These are phyloP conservation scores for Eustoma russellianum DNA, from an alignment of 257 asterid genomes.

Conservation along the genomic window DNA sequence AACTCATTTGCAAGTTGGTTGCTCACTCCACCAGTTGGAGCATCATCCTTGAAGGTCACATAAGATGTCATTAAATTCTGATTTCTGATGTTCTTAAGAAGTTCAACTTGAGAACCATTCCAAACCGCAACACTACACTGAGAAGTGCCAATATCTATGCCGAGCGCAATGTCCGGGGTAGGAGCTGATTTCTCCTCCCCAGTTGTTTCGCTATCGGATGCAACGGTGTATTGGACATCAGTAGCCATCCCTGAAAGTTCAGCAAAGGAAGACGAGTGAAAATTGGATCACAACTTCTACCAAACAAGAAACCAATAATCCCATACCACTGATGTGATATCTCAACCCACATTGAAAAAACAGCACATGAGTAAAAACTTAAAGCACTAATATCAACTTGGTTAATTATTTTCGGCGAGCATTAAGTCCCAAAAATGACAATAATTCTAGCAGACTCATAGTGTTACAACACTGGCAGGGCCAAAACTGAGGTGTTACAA, in stretches of 20 bases:
- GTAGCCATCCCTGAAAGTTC: slow-evolving; percentile 48
- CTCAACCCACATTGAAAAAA: too few relatives aligned
- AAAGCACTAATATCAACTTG: too few relatives aligned
- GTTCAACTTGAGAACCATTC: slow-evolving; percentile 65
- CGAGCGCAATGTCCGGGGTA: slow-evolving; percentile 54
- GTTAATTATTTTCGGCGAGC: too few relatives aligned
- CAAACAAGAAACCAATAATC: too few relatives aligned
- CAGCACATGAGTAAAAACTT: too few relatives aligned
- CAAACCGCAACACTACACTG: slow-evolving; percentile 81
- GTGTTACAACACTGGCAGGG: too few relatives aligned
- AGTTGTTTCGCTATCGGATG: slow-evolving; percentile 72
- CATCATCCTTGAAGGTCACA: slow-evolving; percentile 60
- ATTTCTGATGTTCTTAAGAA: slow-evolving; percentile 54
- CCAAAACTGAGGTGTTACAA: too few relatives aligned
- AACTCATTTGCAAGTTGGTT: slow-evolving; percentile 55
- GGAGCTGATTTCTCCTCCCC: slow-evolving; percentile 59
- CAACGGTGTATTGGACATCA: slow-evolving; percentile 77
- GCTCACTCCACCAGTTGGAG: slow-evolving; percentile 64
- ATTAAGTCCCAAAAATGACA: too few relatives aligned
- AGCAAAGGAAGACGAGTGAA: too few relatives aligned
- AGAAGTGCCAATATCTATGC: slow-evolving; percentile 86
- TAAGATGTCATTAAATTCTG: slow-evolving; percentile 56
- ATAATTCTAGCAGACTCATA: too few relatives aligned
- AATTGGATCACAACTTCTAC: too few relatives aligned
- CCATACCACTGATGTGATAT: too few relatives aligned